Conservation (phyloP, 495 filamentous ascomycete species). For the Neurospora sp. region DNA sequence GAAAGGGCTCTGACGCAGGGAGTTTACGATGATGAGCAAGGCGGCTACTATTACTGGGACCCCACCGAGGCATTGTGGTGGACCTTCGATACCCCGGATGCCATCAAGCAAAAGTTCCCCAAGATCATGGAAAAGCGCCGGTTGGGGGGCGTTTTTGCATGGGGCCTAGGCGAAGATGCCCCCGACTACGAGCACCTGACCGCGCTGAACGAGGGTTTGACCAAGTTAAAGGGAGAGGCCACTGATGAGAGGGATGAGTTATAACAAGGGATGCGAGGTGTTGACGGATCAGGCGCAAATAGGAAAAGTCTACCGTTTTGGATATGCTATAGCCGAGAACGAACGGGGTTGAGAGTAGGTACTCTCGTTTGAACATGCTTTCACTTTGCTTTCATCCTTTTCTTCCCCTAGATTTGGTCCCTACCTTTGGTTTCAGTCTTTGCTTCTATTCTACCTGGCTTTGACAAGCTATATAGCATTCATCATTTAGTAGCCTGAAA, state of each 20-base stretch:
- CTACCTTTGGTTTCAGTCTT: background rate
- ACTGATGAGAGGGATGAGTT: constrained; percentile 15
- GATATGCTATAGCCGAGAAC: background rate
- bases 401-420: background rate
- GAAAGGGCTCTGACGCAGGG: constrained; percentile 43
- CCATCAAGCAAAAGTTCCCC: constrained; percentile 54
- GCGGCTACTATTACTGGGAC: constrained; percentile 65
- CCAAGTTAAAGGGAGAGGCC: background rate
- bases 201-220: constrained; percentile 38
- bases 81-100: constrained; percentile 60
- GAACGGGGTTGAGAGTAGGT: background rate
- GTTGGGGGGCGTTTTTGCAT: constrained; percentile 62
- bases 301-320: background rate
- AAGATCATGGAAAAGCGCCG: constrained; percentile 46
- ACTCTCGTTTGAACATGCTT: background rate
- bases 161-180: constrained; percentile 66
- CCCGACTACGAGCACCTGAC: constrained; percentile 47
- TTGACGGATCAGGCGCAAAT: background rate
- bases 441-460: background rate
- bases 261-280: constrained; percentile 2
- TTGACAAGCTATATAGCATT: background rate
- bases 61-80: constrained; percentile 51
- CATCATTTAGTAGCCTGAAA: background rate
- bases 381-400: background rate
- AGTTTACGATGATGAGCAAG: constrained; percentile 44